Conservation (phyloP, 2,329 filamentous ascomycete species). For the Colletotrichum noveboracense region DNA sequence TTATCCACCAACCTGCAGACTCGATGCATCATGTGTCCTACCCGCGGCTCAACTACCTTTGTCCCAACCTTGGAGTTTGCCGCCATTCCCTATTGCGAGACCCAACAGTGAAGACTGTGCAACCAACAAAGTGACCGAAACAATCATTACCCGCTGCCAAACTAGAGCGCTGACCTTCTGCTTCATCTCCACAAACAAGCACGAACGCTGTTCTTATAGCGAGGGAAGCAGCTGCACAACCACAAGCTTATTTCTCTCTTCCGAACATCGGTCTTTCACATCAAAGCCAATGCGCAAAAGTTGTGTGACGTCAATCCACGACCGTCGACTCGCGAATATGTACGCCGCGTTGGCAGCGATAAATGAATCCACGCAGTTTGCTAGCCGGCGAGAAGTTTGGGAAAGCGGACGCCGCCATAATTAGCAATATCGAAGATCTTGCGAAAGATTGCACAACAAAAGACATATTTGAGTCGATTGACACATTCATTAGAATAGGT, state of each 20-base stretch:
- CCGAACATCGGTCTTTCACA: not conserved
- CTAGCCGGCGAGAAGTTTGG: not conserved
- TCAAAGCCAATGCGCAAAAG: not conserved
- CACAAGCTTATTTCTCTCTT: not conserved
- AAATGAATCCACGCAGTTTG: not conserved
- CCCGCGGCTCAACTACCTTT: accelerated
- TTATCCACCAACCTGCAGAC: not conserved
- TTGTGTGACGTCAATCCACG: not conserved
- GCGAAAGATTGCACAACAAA: accelerated
- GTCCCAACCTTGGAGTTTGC: not conserved
- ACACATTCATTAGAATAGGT: not conserved
- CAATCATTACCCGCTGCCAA: not conserved
- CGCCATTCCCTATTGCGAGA: not conserved
- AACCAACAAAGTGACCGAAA: not conserved
- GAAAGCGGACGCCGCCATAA: not conserved
- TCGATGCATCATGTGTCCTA: not conserved
- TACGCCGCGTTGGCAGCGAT: not conserved
- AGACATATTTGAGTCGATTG: accelerated
- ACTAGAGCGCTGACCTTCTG: not conserved
- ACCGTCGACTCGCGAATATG: not conserved
- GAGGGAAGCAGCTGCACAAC: not conserved
- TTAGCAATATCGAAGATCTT: accelerated
- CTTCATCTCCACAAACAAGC: not conserved
- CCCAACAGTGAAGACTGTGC: not conserved
- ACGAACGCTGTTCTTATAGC: not conserved